Evolutionary conservation across 2,329 filamentous ascomycete genomes (phyloP).

Genomic region (Aspergillus caelatus): DNA sequence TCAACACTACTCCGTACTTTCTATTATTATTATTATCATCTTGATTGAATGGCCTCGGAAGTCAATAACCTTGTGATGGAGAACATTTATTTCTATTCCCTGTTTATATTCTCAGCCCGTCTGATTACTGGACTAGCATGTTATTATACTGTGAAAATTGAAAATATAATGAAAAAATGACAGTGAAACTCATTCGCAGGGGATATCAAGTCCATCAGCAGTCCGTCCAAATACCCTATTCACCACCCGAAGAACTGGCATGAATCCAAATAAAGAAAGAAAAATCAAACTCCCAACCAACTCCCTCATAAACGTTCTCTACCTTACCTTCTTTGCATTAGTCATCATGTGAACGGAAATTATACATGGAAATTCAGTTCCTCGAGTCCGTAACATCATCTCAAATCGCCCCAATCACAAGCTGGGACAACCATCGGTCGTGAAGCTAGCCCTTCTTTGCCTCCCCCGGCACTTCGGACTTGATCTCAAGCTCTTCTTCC

Average conservation of each 20-base stretch:
- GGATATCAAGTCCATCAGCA: constrained; percentile 1
- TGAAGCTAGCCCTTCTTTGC: constrained; percentile 1
- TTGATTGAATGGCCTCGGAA: too few species aligned
- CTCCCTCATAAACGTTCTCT: constrained; percentile 1
- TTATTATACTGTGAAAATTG: background rate
- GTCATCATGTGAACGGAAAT: constrained; percentile 1
- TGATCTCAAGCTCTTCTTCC: constrained; percentile 2
- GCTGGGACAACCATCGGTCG: background rate
- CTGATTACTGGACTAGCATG: background rate
- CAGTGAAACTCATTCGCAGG: constrained; percentile 11
- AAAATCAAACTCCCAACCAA: background rate
- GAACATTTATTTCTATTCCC: background rate
- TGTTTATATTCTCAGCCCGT: background rate
- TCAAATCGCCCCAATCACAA: background rate
- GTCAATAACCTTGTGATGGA: background rate
- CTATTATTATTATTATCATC: too few species aligned
- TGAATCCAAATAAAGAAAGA: background rate
- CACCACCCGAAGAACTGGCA: background rate
- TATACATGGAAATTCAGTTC: constrained; percentile 1
- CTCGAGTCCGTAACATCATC: constrained; percentile 4
- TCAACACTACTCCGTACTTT: too few species aligned
- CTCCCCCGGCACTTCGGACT: background rate
- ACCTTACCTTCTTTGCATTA: constrained; percentile 1
- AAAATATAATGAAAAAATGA: constrained; percentile 12
- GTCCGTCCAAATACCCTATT: background rate